phyloP scores from a whole-genome alignment of 192 early-diverging fungal genomes.

The Mortierella hygrophila region DNA sequence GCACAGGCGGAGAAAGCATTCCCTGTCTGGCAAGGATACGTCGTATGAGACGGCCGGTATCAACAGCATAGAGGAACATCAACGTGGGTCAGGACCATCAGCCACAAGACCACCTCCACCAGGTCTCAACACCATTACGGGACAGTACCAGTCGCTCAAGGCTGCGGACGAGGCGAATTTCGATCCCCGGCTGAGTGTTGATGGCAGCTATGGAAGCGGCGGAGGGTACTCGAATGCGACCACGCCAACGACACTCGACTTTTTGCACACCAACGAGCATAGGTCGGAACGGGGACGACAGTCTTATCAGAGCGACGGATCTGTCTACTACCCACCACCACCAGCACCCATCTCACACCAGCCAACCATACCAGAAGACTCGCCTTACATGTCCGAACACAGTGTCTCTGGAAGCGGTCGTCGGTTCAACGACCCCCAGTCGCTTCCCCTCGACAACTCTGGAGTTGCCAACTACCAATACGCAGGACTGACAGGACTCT shows the following conservation, averaged over 20 bases:
- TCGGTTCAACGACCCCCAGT: constrained; percentile 20
- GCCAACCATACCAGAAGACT: not conserved
- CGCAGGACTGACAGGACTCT: too few species aligned
- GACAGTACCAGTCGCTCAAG: not conserved
- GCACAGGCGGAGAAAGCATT: not conserved
- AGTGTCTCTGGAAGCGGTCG: not conserved
- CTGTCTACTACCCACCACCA: constrained; percentile 26
- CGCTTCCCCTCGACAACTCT: not conserved
- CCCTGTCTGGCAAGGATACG: not conserved
- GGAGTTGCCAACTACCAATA: not conserved
- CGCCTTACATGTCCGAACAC: not conserved
- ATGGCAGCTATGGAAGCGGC: not conserved
- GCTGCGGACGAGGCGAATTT: not conserved
- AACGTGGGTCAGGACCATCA: not conserved
- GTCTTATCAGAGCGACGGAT: constrained; percentile 23
- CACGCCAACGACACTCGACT: constrained; percentile 29
- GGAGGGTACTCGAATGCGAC: constrained; percentile 12
- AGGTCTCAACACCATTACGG: not conserved
- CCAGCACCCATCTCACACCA: not conserved
- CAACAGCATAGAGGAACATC: constrained; percentile 13
- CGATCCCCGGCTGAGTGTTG: not conserved
- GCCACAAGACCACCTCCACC: constrained; percentile 8
- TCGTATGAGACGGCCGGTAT: not conserved
- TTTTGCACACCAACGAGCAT: constrained; percentile 7
- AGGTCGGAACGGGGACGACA: constrained; percentile 8